These are phyloP conservation scores for Talaromyces trachyspermus DNA, from an alignment of 495 filamentous ascomycete genomes.

Conservation along the genomic window DNA sequence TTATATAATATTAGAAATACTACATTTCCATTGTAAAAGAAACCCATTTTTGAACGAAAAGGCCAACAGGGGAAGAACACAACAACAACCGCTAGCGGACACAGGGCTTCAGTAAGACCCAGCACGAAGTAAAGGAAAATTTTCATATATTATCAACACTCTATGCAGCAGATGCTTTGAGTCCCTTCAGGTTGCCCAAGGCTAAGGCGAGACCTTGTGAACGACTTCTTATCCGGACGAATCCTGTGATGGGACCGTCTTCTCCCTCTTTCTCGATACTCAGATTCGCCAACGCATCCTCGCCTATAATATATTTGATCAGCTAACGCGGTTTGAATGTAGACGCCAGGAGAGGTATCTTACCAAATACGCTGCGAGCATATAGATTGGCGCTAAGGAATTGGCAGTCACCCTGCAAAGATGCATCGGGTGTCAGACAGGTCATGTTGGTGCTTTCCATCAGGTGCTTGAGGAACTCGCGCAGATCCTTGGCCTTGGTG, in stretches of 20 bases:
- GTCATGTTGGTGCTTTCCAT: slow-evolving; percentile 99
- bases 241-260: slow-evolving; percentile 93
- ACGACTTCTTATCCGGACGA: slow-evolving; percentile 95
- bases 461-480: slow-evolving; percentile 88
- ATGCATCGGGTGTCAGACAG: slow-evolving; percentile 93
- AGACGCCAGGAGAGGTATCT: slow-evolving; percentile 26
- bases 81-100: slow-evolving; percentile 3
- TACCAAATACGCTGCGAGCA: slow-evolving; percentile 97
- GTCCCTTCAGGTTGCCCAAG: slow-evolving; percentile 87
- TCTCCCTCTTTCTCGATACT: slow-evolving; percentile 98
- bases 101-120: too few species aligned
- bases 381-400: slow-evolving; percentile 98
- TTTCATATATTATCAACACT: slow-evolving; percentile 19
- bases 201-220: slow-evolving; percentile 94
- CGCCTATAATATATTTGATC: slow-evolving; percentile 55
- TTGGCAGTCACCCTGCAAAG: slow-evolving; percentile 93
- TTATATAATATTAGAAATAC: slow-evolving; percentile 2
- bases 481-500: slow-evolving; percentile 84
- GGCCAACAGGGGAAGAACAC: neutral
- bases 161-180: slow-evolving; percentile 54
- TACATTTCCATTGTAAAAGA: neutral
- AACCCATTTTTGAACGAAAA: neutral
- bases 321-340: neutral
- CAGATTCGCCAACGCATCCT: slow-evolving; percentile 96
- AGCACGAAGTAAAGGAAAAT: slow-evolving; percentile 4